Base-by-base conservation (phyloP, 331 rosid genomes). In the Dryas integrifolia region DNA sequence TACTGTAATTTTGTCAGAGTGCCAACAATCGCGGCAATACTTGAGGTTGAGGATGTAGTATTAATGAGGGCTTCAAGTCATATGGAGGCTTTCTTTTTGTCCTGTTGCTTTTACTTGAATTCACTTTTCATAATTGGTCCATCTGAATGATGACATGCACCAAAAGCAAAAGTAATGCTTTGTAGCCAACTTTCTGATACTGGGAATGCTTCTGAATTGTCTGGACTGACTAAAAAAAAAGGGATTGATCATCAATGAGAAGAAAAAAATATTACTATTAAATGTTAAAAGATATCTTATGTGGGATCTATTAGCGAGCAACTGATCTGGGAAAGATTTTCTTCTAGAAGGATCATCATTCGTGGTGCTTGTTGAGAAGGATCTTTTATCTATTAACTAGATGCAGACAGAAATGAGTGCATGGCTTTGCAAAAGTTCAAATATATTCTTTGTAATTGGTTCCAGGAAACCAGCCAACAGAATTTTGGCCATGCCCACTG, bases 1-100 rank as follows among this genome's bases (percentile, higher is more conserved):
- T 70, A 65, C 64, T 76, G 82, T 74, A 76, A 61, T 76, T 72
- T 76, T 51, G 70, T 69, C 61, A 14, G 75, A 56, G 51, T 65
- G 75, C 69, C 57, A 70, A 47, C 78, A 58, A 76, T 49, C 70
- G 43, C 70, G 67, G 69, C 72, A 76, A 58, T 9, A 56, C 79
- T 52, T 26, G 63, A 57, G 64, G 69, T 61, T 39, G 72, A 65
- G 73, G 67, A 67, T 69, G 75, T 79, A 38, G 7, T 50, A 64
- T 49, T 46, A 48, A 59, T 48, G 44, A 67, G 45, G 75, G 45
- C 72, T 39, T 65, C 55, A 55, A 58, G 60, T 69, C 49, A 53
- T 47, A 5, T 18, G 43, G 62, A 52, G 62, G 58, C 76, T 72
- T 48, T 73, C 3, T 5, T 73, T 46, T 35, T 68, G 26, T 59